These are phyloP conservation scores for Nicotiana undulata DNA, from an alignment of 257 asterid species.

Conservation along the genomic window DNA sequence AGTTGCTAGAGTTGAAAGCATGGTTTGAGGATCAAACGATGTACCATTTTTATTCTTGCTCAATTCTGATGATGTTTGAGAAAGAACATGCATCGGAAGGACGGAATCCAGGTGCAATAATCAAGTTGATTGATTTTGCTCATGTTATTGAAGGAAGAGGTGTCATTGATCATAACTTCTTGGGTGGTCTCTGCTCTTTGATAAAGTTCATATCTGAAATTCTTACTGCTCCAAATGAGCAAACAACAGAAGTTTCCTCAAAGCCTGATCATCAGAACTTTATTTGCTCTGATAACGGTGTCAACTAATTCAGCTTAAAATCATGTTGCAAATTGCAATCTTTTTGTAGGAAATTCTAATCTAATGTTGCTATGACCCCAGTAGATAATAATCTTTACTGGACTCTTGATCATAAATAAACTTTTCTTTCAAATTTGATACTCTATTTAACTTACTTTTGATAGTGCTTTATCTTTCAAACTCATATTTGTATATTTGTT, in stretches of 20 bases:
- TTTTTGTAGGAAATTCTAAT: not conserved
- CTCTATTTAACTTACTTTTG: not conserved
- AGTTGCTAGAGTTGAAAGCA: slow-evolving; percentile 68
- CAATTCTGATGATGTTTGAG: slow-evolving; percentile 64
- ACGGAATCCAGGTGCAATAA: slow-evolving; percentile 44
- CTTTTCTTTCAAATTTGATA: not conserved
- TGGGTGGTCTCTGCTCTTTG: slow-evolving; percentile 84
- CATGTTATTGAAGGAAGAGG: slow-evolving; percentile 72
- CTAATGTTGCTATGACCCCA: not conserved
- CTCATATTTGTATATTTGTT: not conserved
- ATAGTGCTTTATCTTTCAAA: not conserved
- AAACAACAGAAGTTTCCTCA: slow-evolving; percentile 17
- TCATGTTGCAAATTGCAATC: not conserved
- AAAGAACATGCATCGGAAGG: slow-evolving; percentile 47
- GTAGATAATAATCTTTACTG: not conserved
- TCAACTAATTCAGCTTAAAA: not conserved
- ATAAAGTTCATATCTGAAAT: slow-evolving; percentile 73
- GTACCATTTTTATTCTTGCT: slow-evolving; percentile 68
- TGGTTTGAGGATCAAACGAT: slow-evolving; percentile 90
- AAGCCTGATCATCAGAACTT: slow-evolving; percentile 30
- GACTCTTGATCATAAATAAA: not conserved
- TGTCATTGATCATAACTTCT: slow-evolving; percentile 74
- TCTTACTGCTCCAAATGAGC: slow-evolving; percentile 40
- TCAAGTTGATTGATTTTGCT: slow-evolving; percentile 80
- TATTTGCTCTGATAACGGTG: slow-evolving; percentile 23